A percentile compares a stretch with the other conserved stretches of the same genome.
phyloP scores from a whole-genome alignment of 73 alveolate genomes.

The Paramecium bursaria region DNA sequence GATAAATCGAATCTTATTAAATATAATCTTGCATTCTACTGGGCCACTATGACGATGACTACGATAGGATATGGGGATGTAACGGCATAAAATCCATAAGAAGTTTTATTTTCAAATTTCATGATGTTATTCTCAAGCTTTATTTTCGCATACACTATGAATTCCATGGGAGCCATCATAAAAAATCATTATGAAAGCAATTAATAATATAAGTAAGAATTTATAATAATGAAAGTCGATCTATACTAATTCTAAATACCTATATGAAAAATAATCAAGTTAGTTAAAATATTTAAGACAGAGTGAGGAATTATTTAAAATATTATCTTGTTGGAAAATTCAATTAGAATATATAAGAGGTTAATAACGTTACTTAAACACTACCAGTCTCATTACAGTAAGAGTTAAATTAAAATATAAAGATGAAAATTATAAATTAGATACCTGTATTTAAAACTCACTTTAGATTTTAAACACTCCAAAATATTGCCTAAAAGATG shows the following conservation, averaged over 20 bases:
- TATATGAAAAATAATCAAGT: constrained; percentile 41
- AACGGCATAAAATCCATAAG: constrained; percentile 49
- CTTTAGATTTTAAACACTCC: not conserved
- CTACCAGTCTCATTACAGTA: not conserved
- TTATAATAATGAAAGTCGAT: too few species aligned
- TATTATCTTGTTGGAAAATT: not conserved
- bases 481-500: not conserved
- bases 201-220: not conserved
- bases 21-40: constrained; percentile 60
- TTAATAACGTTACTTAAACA: not conserved
- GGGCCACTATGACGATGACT: constrained; percentile 71
- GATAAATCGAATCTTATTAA: not conserved
- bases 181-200: constrained; percentile 42
- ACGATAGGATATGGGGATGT: constrained; percentile 70
- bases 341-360: constrained; percentile 1
- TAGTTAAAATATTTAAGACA: not conserved
- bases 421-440: not conserved
- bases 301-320: constrained; percentile 31
- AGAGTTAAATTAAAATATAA: not conserved
- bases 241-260: not conserved
- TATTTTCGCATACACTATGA: constrained; percentile 65
- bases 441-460: not conserved
- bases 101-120: not conserved
- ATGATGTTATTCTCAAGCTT: constrained; percentile 63
- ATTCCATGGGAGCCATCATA: constrained; percentile 62